A percentile compares a stretch with the other conserved stretches of the same genome.
Conservation (phyloP, 1,284 basidiomycete species). For the Pseudozyma sp. region DNA sequence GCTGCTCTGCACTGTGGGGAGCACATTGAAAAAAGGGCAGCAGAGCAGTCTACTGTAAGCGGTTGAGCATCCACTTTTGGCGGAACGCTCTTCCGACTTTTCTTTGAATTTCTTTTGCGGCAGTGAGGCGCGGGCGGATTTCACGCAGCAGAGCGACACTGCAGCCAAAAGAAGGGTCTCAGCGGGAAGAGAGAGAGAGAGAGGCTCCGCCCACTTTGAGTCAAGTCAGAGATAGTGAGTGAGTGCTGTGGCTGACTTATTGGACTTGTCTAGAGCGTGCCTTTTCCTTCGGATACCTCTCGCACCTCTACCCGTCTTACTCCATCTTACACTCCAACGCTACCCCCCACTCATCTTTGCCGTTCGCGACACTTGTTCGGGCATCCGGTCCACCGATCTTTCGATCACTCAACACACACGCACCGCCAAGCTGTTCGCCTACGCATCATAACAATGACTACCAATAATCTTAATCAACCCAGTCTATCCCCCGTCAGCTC, state of each 20-base stretch:
- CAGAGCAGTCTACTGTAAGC: not conserved
- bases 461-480: constrained; percentile 48
- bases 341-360: too few species aligned
- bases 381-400: not conserved
- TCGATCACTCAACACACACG: not conserved
- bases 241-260: too few species aligned
- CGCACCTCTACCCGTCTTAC: too few species aligned
- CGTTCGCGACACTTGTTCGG: not conserved
- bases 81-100: constrained; percentile 5
- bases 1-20: constrained; percentile 3
- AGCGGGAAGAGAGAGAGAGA: not conserved
- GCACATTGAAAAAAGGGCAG: not conserved
- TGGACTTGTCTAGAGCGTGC: too few species aligned
- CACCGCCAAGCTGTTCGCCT: constrained; percentile 49
- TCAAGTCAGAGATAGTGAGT: too few species aligned
- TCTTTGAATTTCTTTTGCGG: constrained; percentile 8
- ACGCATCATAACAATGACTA: constrained; percentile 41
- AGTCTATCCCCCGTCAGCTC: constrained; percentile 53
- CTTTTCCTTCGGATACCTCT: too few species aligned
- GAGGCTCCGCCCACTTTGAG: too few species aligned
- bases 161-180: not conserved
- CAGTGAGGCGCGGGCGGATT: constrained; percentile 13
- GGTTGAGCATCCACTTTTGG: not conserved
- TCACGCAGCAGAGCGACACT: not conserved
- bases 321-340: too few species aligned